These are phyloP conservation scores for Lactuca sativa DNA, from an alignment of 129 eudicot genomes.

Conservation along the genomic window DNA sequence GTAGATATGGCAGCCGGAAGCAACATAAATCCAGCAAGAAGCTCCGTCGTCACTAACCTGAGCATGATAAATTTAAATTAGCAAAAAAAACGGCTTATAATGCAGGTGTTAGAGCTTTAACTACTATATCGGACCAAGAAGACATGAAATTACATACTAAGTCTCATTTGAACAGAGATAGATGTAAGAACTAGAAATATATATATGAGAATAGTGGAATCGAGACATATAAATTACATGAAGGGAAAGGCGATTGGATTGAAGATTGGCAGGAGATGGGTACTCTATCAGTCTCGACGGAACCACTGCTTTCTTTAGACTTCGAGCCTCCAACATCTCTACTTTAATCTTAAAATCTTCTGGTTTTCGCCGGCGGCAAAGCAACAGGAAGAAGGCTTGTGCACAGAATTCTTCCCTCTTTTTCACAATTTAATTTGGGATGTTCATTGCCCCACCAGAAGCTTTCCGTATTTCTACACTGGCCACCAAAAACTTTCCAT, in stretches of 20 bases:
- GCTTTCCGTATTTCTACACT: not conserved
- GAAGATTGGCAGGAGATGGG: constrained; percentile 73
- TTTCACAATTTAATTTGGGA: not conserved
- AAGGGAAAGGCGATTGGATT: constrained; percentile 78
- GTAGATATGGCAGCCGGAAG: constrained; percentile 64
- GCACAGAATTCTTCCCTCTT: constrained; percentile 7
- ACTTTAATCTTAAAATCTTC: not conserved
- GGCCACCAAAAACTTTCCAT: not conserved
- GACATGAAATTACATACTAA: not conserved
- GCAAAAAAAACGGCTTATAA: not conserved
- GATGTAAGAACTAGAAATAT: not conserved
- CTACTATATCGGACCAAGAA: not conserved
- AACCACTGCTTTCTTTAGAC: constrained; percentile 56
- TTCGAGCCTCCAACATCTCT: constrained; percentile 71
- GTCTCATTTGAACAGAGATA: not conserved
- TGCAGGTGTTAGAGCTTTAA: not conserved
- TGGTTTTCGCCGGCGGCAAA: constrained; percentile 14
- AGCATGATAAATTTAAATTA: not conserved
- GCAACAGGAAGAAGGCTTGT: not conserved
- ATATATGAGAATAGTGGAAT: not conserved
- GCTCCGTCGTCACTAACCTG: constrained; percentile 48
- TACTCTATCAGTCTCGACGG: constrained; percentile 46
- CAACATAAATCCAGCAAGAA: constrained; percentile 65
- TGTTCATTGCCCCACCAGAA: not conserved
- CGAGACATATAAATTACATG: constrained; percentile 33